Percentiles rank a stretch among this genome's conserved stretches.
phyloP scores from a whole-genome alignment of 805 yeast species.

The Saturnispora halmiae region DNA sequence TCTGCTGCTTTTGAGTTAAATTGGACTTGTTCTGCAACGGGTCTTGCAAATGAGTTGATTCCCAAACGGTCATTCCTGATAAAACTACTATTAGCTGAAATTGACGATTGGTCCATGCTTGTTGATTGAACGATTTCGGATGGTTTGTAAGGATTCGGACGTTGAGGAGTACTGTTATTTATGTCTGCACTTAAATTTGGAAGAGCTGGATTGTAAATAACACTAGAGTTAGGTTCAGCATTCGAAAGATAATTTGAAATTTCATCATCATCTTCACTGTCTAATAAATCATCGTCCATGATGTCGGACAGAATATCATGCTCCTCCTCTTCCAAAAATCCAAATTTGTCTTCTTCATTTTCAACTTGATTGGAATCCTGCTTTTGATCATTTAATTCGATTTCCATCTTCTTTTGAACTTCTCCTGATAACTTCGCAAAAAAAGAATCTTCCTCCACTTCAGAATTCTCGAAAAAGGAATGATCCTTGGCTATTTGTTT shows the following conservation, averaged over 20 bases:
- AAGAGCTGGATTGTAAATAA: slow-evolving; percentile 1
- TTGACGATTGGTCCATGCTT: not conserved
- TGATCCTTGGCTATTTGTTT: not conserved
- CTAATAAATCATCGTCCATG: slow-evolving; percentile 32
- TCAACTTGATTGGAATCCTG: not conserved
- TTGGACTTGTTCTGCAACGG: not conserved
- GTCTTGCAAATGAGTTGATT: slow-evolving; percentile 4
- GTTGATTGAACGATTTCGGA: not conserved
- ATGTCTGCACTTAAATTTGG: not conserved
- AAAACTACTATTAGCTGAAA: not conserved
- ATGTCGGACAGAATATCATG: slow-evolving; percentile 31
- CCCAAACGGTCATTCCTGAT: not conserved
- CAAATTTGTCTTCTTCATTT: slow-evolving; percentile 30
- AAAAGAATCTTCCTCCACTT: slow-evolving; percentile 10
- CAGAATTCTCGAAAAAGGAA: not conserved
- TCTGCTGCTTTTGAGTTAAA: slow-evolving; percentile 5
- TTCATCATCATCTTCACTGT: slow-evolving; percentile 17
- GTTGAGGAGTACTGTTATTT: not conserved
- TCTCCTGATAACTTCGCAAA: slow-evolving; percentile 7
- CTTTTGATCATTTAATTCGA: too few species aligned
- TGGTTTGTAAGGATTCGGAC: not conserved
- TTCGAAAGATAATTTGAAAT: not conserved
- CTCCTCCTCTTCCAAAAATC: slow-evolving; percentile 36
- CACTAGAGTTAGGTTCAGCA: not conserved
- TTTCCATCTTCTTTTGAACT: not conserved